Conservation (phyloP, 2,329 filamentous ascomycete species). For the Xylaria sp. region DNA sequence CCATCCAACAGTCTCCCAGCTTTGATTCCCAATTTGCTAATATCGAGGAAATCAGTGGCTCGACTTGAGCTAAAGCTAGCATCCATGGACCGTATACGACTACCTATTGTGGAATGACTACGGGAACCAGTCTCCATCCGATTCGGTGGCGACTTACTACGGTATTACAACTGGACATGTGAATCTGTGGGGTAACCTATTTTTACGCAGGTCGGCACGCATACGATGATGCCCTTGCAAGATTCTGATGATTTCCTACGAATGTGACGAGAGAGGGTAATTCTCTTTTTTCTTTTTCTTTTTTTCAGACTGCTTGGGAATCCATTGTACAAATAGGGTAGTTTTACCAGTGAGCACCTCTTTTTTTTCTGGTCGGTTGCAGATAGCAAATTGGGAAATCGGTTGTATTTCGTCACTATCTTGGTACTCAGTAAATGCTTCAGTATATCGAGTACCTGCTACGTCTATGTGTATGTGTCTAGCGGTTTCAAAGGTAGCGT, state of each 20-base stretch:
- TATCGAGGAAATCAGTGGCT: conserved; percentile 33
- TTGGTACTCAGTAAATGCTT: too few species aligned
- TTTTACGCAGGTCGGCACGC: too few species aligned
- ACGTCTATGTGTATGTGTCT: not conserved
- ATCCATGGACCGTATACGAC: not conserved
- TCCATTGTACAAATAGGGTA: conserved; percentile 7
- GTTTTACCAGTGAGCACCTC: conserved; percentile 2
- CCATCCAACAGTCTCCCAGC: not conserved
- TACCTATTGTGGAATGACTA: not conserved
- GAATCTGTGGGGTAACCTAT: not conserved
- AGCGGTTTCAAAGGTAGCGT: not conserved
- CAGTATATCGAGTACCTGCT: too few species aligned
- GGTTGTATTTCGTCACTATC: too few species aligned
- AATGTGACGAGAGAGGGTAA: conserved; percentile 9
- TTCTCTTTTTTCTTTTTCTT: conserved; percentile 11
- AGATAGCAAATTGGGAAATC: not conserved
- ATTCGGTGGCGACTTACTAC: not conserved
- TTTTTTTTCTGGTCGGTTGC: not conserved
- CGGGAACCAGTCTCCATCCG: not conserved
- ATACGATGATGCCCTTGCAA: not conserved
- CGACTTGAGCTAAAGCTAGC: conserved; percentile 30
- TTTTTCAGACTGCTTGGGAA: too few species aligned
- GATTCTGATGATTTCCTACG: conserved; percentile 1
- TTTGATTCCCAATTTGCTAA: conserved; percentile 18
- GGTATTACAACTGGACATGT: not conserved